Evolutionary conservation across 306 rosid species (phyloP), one percentile per base, ranked within the genome.

Genomic region (Vicia faba): DNA sequence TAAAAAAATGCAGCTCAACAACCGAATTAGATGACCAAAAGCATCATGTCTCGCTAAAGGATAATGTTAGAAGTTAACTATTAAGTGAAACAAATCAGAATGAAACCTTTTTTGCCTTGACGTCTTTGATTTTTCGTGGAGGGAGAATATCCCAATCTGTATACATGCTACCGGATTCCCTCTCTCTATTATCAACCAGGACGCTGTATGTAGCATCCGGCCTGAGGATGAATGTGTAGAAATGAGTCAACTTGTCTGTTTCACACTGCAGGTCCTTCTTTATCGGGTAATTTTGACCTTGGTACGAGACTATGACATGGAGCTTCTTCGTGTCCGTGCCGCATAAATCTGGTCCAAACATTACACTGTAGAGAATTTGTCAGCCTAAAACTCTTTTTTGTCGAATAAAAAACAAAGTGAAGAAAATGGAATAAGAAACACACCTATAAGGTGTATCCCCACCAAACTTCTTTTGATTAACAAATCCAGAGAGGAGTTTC

Each of bases 381-480:
- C 81, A 77, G 86, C 51, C 4, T 4, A 72, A 26, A 29, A 61
- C 51, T 41, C 65, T 28, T 48, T 14, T 68, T 40, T 19, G 13
- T 25, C 10, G 36, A 50, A 40, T 50, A 62, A 12, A 43, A 13
- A 11, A 43, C 36, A 62, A 64, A 58, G 62, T 16, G 64, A 33
- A 67, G 44, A 51, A 68, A 8, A 35, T 33, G 59, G 58, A 68
- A 61, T 41, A 48, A 74, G 64, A 59, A 72, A 76, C 87, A 59
- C 9, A 93, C 99, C 96, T 90, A 70, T 93, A 90, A 5, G 99
- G 99, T 29, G 97, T 93, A 73, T 93, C 99, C n/a, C 97, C 99
- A 0, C 99, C 95, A 55, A 82, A 93, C 78, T 90, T 93, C 86
- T 88, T 93, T 64, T 93, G 99, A 85, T 89, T 93, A 68, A 93